These are phyloP conservation scores for Jacaranda mimosifolia DNA, from an alignment of 257 asterid genomes.

Conservation along the genomic window DNA sequence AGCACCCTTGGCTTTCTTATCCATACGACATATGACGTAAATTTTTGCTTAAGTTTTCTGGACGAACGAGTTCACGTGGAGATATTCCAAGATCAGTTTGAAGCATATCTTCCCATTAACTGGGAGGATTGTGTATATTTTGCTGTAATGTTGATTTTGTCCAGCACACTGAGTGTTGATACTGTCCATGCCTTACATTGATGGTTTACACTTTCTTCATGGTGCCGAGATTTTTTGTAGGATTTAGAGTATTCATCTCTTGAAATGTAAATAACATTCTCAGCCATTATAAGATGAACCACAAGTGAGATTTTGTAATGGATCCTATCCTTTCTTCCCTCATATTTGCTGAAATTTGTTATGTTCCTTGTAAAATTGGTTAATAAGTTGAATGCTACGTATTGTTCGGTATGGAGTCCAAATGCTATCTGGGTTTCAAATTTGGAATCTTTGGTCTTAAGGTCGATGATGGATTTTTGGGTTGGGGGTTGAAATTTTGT, in stretches of 20 bases:
- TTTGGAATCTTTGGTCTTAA: no score
- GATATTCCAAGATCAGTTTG: conserved; percentile 11
- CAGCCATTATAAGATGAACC: background rate
- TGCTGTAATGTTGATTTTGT: background rate
- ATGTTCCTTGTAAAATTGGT: background rate
- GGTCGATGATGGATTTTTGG: no score
- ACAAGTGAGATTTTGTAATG: background rate
- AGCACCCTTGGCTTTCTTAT: conserved; percentile 84
- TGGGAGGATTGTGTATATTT: background rate
- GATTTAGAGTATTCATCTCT: conserved; percentile 14
- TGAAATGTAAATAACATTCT: conserved; percentile 36
- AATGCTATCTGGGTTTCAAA: no score
- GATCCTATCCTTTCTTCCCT: background rate
- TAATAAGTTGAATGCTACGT: background rate
- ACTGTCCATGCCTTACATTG: conserved; percentile 4
- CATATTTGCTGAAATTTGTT: background rate
- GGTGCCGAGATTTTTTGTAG: conserved; percentile 32
- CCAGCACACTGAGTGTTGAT: background rate
- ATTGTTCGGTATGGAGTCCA: no score
- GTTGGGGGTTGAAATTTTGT: no score
- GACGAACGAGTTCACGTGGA: background rate
- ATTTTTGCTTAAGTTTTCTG: conserved; percentile 32
- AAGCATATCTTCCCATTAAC: no score
- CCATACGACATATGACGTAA: conserved; percentile 40
- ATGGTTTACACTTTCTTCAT: conserved; percentile 12